Percentiles rank a stretch among this genome's conserved stretches.
These are phyloP conservation scores for Colletotrichum sojae DNA, from an alignment of 2,329 filamentous ascomycete genomes.

Conservation along the genomic window DNA sequence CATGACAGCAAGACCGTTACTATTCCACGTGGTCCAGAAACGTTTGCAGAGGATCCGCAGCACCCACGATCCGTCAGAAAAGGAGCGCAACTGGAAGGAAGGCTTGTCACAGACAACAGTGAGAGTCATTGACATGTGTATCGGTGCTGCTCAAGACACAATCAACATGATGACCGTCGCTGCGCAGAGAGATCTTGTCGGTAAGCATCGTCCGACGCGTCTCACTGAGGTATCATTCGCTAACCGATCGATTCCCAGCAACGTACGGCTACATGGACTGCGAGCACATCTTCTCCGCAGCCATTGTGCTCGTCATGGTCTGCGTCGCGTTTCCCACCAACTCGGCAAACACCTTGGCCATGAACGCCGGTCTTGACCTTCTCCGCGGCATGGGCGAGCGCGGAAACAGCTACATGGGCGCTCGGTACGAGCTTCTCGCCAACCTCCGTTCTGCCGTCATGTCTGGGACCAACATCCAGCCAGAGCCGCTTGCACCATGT, in stretches of 20 bases:
- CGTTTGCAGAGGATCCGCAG: constrained; percentile 41
- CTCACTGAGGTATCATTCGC: constrained; percentile 2
- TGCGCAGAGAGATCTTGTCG: constrained; percentile 58
- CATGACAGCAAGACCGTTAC: constrained; percentile 50
- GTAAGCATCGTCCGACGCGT: constrained; percentile 47
- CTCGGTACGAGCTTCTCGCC: constrained; percentile 51
- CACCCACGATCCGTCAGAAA: constrained; percentile 31
- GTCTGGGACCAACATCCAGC: constrained; percentile 30
- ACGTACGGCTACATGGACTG: constrained; percentile 52
- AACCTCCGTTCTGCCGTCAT: constrained; percentile 47
- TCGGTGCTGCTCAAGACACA: constrained; percentile 49
- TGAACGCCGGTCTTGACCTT: constrained; percentile 62
- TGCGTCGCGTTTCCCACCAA: constrained; percentile 63
- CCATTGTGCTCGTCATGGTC: constrained; percentile 51
- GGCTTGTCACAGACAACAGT: constrained; percentile 50
- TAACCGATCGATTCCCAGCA: constrained; percentile 41
- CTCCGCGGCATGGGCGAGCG: constrained; percentile 65
- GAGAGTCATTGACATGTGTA: constrained; percentile 50
- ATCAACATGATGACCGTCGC: constrained; percentile 45
- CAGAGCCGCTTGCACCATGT: background rate
- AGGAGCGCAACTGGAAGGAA: constrained; percentile 41
- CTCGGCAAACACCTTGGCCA: constrained; percentile 56
- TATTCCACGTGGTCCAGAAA: constrained; percentile 49
- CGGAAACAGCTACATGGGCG: constrained; percentile 64
- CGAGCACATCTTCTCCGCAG: constrained; percentile 50